phyloP scores from a whole-genome alignment of 2,329 filamentous ascomycete species.

The Tolypocladium guangdongense region DNA sequence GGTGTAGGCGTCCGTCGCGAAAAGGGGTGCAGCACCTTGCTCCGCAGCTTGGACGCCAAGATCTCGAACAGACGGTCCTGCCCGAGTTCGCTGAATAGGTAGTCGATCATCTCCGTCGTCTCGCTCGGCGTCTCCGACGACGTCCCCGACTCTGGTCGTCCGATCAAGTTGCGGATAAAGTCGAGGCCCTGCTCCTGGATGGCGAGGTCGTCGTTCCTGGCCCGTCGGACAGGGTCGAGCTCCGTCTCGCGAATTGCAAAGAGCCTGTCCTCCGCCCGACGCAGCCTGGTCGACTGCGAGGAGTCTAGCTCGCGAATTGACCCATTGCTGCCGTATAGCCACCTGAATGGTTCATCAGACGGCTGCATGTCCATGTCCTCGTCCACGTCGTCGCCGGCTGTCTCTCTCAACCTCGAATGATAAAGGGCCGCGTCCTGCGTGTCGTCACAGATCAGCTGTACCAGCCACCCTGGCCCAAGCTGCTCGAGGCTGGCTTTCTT shows the following conservation, averaged over 20 bases:
- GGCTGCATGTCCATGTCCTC: constrained; percentile 48
- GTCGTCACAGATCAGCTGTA: constrained; percentile 62
- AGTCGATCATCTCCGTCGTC: constrained; percentile 69
- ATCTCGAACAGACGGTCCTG: constrained; percentile 72
- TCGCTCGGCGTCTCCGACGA: constrained; percentile 37
- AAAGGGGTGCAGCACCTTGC: constrained; percentile 44
- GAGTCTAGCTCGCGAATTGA: constrained; percentile 20
- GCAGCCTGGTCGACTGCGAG: constrained; percentile 30
- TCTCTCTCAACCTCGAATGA: constrained; percentile 19
- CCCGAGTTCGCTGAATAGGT: constrained; percentile 65
- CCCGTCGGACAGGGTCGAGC: constrained; percentile 54
- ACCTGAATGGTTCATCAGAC: constrained; percentile 30
- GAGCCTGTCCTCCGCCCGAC: constrained; percentile 39
- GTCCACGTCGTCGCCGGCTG: constrained; percentile 32
- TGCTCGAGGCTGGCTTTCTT: constrained; percentile 71
- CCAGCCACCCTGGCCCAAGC: constrained; percentile 68
- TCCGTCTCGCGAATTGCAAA: constrained; percentile 51
- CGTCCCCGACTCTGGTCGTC: constrained; percentile 40
- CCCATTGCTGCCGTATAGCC: constrained; percentile 22
- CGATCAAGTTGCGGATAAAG: constrained; percentile 82
- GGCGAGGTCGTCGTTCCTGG: constrained; percentile 65
- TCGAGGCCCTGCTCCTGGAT: constrained; percentile 88
- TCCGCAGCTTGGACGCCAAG: constrained; percentile 64
- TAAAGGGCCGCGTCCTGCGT: constrained; percentile 41
- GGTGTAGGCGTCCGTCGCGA: constrained; percentile 26